A percentile compares a stretch with the other conserved stretches of the same genome.
Conservation (phyloP, 78 protist genomes). For the Dictyostelium citrinum region DNA sequence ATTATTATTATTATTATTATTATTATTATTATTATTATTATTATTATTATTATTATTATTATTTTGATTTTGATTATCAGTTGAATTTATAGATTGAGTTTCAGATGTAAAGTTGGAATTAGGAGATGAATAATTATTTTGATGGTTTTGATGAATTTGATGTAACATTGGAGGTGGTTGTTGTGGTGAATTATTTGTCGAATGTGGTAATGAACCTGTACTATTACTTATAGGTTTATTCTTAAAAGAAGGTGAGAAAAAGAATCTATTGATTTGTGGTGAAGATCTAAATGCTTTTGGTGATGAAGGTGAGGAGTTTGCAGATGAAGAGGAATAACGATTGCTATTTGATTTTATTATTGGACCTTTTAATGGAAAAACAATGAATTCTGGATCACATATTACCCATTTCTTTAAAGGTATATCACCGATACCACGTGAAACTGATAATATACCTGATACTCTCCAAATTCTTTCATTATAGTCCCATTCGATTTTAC, state of each 20-base stretch:
- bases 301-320: not conserved
- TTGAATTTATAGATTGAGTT: not conserved
- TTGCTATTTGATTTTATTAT: not conserved
- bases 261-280: not conserved
- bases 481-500: slow-evolving; percentile 58
- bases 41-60: not conserved
- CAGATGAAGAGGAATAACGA: not conserved
- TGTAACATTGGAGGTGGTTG: not conserved
- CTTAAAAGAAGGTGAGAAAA: not conserved
- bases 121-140: not conserved
- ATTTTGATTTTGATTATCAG: not conserved
- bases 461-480: slow-evolving; percentile 59
- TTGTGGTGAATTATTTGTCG: not conserved
- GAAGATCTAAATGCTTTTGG: not conserved
- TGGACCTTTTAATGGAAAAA: slow-evolving; percentile 36
- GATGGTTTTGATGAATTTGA: not conserved
- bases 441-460: slow-evolving; percentile 35
- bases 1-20: too few relatives aligned
- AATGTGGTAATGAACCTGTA: not conserved
- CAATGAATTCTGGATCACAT: slow-evolving; percentile 61
- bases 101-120: not conserved
- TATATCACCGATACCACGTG: slow-evolving; percentile 72
- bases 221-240: not conserved
- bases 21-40: too few relatives aligned
- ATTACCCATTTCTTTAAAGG: slow-evolving; percentile 71